These are phyloP conservation scores for Bruguiera sexangula DNA, from an alignment of 345 rosid genomes.

Conservation along the genomic window DNA sequence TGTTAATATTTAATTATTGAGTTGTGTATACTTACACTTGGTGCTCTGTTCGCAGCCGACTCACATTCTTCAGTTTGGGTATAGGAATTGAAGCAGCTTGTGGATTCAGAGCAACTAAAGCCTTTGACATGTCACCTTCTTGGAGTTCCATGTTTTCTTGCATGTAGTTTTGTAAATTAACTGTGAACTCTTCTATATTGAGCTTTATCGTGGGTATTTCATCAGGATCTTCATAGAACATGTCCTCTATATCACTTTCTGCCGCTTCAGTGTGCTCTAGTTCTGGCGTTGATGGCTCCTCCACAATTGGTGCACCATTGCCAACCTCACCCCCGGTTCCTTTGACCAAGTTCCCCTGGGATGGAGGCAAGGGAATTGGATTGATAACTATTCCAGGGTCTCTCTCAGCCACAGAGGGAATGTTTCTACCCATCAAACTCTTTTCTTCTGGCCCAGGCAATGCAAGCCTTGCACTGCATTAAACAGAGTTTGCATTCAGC, in stretches of 20 bases:
- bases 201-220: slow-evolving; percentile 78
- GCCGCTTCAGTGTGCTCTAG: slow-evolving; percentile 38
- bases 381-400: slow-evolving; percentile 36
- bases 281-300: slow-evolving; percentile 81
- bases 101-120: slow-evolving; percentile 78
- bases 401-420: slow-evolving; percentile 31
- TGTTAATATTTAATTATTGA: not conserved
- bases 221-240: slow-evolving; percentile 66
- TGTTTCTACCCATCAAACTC: slow-evolving; percentile 42
- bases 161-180: slow-evolving; percentile 55
- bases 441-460: slow-evolving; percentile 83
- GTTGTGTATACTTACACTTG: slow-evolving; percentile 69
- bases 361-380: slow-evolving; percentile 43
- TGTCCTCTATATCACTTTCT: slow-evolving; percentile 72
- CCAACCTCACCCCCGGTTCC: slow-evolving; percentile 27
- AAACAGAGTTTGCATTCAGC: slow-evolving; percentile 19
- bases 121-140: slow-evolving; percentile 78
- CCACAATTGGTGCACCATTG: slow-evolving; percentile 64
- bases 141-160: slow-evolving; percentile 68
- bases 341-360: slow-evolving; percentile 30
- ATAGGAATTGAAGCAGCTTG: slow-evolving; percentile 62
- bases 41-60: slow-evolving; percentile 89
- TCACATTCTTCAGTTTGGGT: slow-evolving; percentile 72
- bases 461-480: slow-evolving; percentile 83
- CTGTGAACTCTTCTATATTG: slow-evolving; percentile 58